A percentile compares a stretch with the other conserved stretches of the same genome.
phyloP scores from a whole-genome alignment of 441 rosid species.

The Jatropha podagrica region DNA sequence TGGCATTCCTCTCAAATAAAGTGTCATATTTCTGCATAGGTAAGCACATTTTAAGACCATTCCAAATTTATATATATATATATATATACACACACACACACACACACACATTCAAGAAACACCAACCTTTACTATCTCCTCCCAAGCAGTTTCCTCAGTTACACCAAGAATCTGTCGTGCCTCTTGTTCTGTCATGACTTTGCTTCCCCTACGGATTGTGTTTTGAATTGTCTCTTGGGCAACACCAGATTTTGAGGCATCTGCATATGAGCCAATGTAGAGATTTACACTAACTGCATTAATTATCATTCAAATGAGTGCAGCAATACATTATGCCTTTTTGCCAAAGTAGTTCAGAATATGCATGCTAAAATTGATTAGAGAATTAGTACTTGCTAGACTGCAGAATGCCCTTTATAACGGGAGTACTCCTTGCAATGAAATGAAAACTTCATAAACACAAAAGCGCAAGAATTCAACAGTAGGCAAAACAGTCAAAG shows the following conservation, averaged over 20 bases:
- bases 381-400: not conserved
- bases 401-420: not conserved
- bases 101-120: not conserved
- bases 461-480: too few relatives aligned
- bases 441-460: not conserved
- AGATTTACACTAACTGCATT: not conserved
- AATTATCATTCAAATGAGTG: not conserved
- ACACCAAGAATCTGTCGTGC: conserved; percentile 92
- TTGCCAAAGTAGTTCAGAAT: not conserved
- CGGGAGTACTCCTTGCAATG: not conserved
- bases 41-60: conserved; percentile 1
- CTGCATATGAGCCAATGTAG: conserved; percentile 30
- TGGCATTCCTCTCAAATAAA: conserved; percentile 76
- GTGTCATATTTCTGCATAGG: conserved; percentile 65
- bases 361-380: not conserved
- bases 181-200: conserved; percentile 76
- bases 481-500: not conserved
- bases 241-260: conserved; percentile 80
- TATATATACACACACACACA: not conserved
- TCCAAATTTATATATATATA: not conserved
- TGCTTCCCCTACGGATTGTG: conserved; percentile 58
- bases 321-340: not conserved
- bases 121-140: conserved; percentile 66
- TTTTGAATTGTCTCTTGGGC: conserved; percentile 84
- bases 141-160: conserved; percentile 68